phyloP scores from a whole-genome alignment of 73 alveolate species.

The Uronychia binucleata region DNA sequence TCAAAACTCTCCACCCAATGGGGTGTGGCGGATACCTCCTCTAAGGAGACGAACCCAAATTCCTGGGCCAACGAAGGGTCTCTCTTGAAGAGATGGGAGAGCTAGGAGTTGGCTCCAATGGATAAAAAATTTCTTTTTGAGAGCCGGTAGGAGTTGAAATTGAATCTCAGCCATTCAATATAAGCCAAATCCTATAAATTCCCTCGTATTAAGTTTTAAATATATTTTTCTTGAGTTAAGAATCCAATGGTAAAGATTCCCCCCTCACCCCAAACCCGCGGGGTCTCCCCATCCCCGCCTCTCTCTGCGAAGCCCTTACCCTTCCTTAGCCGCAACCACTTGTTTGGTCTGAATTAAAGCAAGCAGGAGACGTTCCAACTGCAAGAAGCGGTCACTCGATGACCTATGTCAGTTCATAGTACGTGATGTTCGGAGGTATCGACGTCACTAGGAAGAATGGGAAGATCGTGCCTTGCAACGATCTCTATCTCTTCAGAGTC shows the following conservation, averaged over 20 bases:
- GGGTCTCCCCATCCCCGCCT: neutral
- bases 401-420: slow-evolving; percentile 63
- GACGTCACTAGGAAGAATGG: slow-evolving; percentile 70
- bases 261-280: neutral
- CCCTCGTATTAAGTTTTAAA: neutral
- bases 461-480: slow-evolving; percentile 69
- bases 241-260: slow-evolving; percentile 11
- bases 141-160: no score
- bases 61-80: no score
- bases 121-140: no score
- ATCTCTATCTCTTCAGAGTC: slow-evolving; percentile 47
- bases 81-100: no score
- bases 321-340: slow-evolving; percentile 82
- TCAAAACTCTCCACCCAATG: no score
- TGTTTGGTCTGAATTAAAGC: slow-evolving; percentile 79
- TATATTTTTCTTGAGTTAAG: neutral
- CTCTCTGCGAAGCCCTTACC: neutral
- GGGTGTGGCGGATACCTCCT: no score
- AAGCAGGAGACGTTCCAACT: slow-evolving; percentile 81
- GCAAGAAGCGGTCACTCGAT: slow-evolving; percentile 90
- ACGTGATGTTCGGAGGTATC: slow-evolving; percentile 89
- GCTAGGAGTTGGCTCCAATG: no score
- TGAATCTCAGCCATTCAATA: neutral
- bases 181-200: neutral
- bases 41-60: no score